Percentiles rank a stretch among this genome's conserved stretches.
Conservation (phyloP, 2,329 filamentous ascomycete species). For the Nigrospora sphaerica region DNA sequence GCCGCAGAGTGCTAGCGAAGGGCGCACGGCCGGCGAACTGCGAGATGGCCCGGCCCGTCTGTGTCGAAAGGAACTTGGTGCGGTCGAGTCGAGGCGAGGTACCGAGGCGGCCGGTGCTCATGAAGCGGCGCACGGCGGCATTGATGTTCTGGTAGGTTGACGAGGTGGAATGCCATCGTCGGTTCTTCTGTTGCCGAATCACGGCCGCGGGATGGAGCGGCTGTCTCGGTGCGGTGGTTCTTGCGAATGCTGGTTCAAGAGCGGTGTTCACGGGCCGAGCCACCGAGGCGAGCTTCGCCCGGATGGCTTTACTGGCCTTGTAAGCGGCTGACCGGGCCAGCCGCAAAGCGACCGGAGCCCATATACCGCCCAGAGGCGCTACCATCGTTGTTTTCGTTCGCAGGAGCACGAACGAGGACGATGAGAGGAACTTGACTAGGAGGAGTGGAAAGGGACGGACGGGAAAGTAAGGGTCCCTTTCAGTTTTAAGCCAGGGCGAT, state of each 20-base stretch:
- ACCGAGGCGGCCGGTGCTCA: slow-evolving; percentile 31
- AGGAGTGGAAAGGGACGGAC: slow-evolving; percentile 1
- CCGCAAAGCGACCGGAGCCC: slow-evolving; percentile 49
- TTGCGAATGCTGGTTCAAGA: slow-evolving; percentile 37
- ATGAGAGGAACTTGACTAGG: no score
- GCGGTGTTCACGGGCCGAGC: slow-evolving; percentile 37
- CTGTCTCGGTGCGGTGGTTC: slow-evolving; percentile 34
- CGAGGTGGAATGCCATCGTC: slow-evolving; percentile 41
- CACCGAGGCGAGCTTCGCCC: slow-evolving; percentile 38
- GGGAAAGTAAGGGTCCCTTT: not conserved
- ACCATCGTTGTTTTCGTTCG: slow-evolving; percentile 37
- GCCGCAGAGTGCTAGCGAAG: slow-evolving; percentile 81
- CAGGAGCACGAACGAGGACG: slow-evolving; percentile 1
- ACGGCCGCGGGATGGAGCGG: slow-evolving; percentile 45
- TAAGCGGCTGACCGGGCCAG: slow-evolving; percentile 44
- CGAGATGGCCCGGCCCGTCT: slow-evolving; percentile 42
- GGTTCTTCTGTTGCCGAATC: slow-evolving; percentile 41
- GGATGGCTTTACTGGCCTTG: slow-evolving; percentile 43
- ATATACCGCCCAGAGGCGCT: slow-evolving; percentile 45
- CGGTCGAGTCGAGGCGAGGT: slow-evolving; percentile 35
- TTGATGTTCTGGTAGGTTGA: slow-evolving; percentile 33
- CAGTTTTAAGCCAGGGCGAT: no score
- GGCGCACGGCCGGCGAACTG: slow-evolving; percentile 70
- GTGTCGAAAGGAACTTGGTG: slow-evolving; percentile 40
- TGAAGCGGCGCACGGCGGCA: slow-evolving; percentile 41